These are phyloP conservation scores for Biscutella laevigata DNA, from an alignment of 441 rosid species.

Conservation along the genomic window DNA sequence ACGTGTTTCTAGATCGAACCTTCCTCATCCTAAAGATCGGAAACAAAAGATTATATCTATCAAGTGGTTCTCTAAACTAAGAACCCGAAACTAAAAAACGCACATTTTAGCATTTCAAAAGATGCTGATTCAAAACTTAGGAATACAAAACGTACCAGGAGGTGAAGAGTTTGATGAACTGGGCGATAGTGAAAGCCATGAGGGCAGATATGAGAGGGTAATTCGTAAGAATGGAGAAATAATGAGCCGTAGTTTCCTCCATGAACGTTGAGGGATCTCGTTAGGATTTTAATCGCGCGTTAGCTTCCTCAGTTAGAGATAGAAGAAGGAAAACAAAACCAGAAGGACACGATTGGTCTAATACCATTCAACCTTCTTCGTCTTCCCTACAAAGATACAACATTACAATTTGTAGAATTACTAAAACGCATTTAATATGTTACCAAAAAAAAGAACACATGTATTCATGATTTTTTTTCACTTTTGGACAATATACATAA, in stretches of 20 bases:
- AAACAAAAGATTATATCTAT: not conserved
- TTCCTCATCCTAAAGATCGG: not conserved
- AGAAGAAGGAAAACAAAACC: conserved; percentile 3
- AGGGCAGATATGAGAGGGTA: conserved; percentile 69
- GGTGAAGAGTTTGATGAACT: conserved; percentile 65
- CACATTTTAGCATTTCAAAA: not conserved
- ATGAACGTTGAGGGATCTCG: conserved; percentile 20
- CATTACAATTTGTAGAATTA: too few relatives aligned
- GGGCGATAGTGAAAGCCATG: conserved; percentile 54
- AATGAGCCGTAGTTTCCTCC: conserved; percentile 27
- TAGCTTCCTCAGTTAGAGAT: not conserved
- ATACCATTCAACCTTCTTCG: conserved; percentile 13
- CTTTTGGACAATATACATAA: too few relatives aligned
- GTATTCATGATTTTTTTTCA: too few relatives aligned
- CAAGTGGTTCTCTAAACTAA: not conserved
- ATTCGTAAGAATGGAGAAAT: conserved; percentile 40
- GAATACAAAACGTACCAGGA: conserved; percentile 39
- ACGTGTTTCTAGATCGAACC: not conserved
- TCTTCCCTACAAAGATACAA: too few relatives aligned
- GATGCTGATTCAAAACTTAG: not conserved
- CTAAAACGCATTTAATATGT: too few relatives aligned
- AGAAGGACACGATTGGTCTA: conserved; percentile 4
- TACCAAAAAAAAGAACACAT: too few relatives aligned
- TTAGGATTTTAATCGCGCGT: not conserved
- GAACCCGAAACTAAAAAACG: not conserved